Evolutionary conservation across 495 filamentous ascomycete species (phyloP).

Genomic region (Aspergillus baeticus): DNA sequence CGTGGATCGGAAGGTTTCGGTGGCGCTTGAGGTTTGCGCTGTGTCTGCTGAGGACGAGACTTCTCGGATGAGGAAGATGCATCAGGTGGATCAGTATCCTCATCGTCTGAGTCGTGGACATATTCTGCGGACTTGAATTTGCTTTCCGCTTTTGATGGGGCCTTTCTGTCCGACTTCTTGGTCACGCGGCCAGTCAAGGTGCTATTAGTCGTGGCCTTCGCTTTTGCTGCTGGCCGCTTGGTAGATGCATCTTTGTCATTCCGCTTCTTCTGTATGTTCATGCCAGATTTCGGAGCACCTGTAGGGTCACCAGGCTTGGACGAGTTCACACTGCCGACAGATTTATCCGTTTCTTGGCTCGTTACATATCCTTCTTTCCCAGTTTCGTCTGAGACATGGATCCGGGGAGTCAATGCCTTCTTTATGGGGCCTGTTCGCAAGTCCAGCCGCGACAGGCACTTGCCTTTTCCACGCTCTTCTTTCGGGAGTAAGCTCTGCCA

Average conservation of each 20-base stretch:
- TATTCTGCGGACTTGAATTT: constrained; percentile 73
- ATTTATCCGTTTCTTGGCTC: constrained; percentile 54
- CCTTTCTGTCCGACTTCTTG: constrained; percentile 52
- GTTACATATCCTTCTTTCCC: constrained; percentile 38
- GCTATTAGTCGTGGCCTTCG: constrained; percentile 48
- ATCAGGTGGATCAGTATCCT: constrained; percentile 55
- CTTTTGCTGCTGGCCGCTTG: constrained; percentile 60
- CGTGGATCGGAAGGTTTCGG: constrained; percentile 18
- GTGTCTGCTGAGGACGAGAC: constrained; percentile 28
- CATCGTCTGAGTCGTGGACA: constrained; percentile 74
- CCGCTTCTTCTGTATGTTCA: constrained; percentile 57
- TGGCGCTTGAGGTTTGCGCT: constrained; percentile 17
- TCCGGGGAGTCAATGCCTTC: constrained; percentile 53
- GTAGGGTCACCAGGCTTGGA: constrained; percentile 49
- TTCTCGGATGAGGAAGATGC: constrained; percentile 29
- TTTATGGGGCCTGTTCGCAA: constrained; percentile 56
- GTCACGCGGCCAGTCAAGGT: constrained; percentile 50
- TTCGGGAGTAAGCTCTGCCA: constrained; percentile 79
- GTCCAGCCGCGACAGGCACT: constrained; percentile 71
- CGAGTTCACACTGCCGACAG: constrained; percentile 40
- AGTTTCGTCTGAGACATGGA: constrained; percentile 53
- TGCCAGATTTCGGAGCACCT: constrained; percentile 53
- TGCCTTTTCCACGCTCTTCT: constrained; percentile 77
- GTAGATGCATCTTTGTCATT: constrained; percentile 55
- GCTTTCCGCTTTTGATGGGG: constrained; percentile 35